These are phyloP conservation scores for Fusarium sp. DNA, from an alignment of 2,329 filamentous ascomycete species.

Conservation along the genomic window DNA sequence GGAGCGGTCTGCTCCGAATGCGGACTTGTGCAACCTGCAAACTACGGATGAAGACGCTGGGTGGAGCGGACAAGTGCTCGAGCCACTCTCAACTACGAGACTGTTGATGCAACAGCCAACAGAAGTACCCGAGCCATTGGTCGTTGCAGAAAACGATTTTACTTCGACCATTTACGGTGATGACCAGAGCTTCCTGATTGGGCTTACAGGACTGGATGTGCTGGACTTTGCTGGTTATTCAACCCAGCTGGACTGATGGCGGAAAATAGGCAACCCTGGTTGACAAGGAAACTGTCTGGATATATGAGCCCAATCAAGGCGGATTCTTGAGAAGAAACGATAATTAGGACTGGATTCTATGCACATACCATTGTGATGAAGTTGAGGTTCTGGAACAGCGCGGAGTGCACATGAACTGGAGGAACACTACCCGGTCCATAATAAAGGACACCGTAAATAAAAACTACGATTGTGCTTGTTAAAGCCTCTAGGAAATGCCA, in stretches of 20 bases:
- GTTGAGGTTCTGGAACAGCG: no score
- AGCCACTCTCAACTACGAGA: slow-evolving; percentile 1
- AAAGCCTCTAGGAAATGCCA: no score
- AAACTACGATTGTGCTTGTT: no score
- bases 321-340: no score
- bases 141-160: slow-evolving; percentile 9
- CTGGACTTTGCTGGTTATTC: slow-evolving; percentile 39
- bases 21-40: background rate
- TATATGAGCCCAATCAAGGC: no score
- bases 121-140: background rate
- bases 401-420: no score
- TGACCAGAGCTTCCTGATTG: slow-evolving; percentile 42
- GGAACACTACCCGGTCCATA: no score
- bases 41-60: background rate
- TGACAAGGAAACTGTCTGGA: background rate
- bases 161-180: slow-evolving; percentile 28
- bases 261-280: background rate
- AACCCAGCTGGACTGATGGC: slow-evolving; percentile 1
- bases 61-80: slow-evolving; percentile 1
- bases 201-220: slow-evolving; percentile 39
- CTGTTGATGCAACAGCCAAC: slow-evolving; percentile 1
- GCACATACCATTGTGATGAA: no score
- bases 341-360: no score
- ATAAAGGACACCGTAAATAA: no score
- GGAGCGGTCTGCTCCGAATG: background rate